Percentiles rank a stretch among this genome's conserved stretches.
phyloP scores from a whole-genome alignment of 768 basidiomycete genomes.

The Favolaschia claudopus region DNA sequence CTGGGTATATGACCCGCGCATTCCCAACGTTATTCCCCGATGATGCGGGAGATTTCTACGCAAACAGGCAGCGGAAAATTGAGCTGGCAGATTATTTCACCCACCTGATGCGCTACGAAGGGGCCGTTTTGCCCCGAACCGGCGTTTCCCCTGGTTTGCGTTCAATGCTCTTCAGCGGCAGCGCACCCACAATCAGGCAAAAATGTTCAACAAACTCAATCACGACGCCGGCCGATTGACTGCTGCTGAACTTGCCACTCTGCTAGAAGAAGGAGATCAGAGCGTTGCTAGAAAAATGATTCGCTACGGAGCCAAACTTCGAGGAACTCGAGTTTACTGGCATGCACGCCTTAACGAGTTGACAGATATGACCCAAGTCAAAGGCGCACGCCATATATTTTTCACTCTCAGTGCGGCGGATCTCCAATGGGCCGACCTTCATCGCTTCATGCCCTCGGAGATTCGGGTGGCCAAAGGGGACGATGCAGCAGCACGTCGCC shows the following conservation, averaged over 20 bases:
- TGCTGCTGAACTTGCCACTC: neutral
- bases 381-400: conserved; percentile 10
- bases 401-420: conserved; percentile 21
- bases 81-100: conserved; percentile 2
- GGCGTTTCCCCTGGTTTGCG: conserved; percentile 21
- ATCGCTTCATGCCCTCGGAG: conserved; percentile 30
- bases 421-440: conserved; percentile 16
- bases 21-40: conserved; percentile 24
- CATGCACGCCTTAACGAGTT: conserved; percentile 8
- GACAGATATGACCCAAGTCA: conserved; percentile 5
- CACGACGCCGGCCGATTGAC: conserved; percentile 15
- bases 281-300: conserved; percentile 13
- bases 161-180: conserved; percentile 23
- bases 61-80: conserved; percentile 1
- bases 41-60: conserved; percentile 12
- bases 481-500: conserved; percentile 16
- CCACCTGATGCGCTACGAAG: conserved; percentile 21
- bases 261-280: conserved; percentile 12
- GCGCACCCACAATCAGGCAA: neutral
- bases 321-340: conserved; percentile 21
- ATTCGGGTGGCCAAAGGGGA: conserved; percentile 8
- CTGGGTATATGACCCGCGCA: conserved; percentile 15
- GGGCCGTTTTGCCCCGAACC: conserved; percentile 19
- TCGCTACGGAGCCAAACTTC: conserved; percentile 5
- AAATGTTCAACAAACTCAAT: conserved; percentile 10